phyloP scores from a whole-genome alignment of 2,329 filamentous ascomycete species.

The Pseudogymnoascus sp. region DNA sequence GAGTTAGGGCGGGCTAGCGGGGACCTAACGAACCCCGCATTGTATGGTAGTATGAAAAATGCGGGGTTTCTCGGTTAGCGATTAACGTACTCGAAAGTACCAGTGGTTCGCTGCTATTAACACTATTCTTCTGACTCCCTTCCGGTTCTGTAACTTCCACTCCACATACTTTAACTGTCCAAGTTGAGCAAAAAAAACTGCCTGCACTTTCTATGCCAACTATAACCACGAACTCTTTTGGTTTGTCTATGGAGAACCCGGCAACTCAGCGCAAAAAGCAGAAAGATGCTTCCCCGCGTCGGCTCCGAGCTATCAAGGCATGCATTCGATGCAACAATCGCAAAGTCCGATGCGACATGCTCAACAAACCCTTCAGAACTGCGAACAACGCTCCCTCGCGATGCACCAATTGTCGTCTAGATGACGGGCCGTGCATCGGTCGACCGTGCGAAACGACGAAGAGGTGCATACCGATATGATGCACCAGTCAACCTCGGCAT shows the following conservation, averaged over 20 bases:
- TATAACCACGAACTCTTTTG: too few relatives aligned
- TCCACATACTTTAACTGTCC: background rate
- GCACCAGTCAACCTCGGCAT: background rate
- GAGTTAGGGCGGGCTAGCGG: background rate
- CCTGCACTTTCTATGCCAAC: background rate
- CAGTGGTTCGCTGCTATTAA: background rate
- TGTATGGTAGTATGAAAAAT: background rate
- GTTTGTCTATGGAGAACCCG: background rate
- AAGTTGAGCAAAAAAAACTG: background rate
- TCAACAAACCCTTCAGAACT: background rate
- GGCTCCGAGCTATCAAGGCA: background rate
- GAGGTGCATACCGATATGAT: background rate
- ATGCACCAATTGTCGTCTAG: background rate
- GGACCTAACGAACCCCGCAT: background rate
- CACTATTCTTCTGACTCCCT: background rate
- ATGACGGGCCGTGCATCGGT: background rate
- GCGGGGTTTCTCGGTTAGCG: background rate
- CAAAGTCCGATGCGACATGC: background rate
- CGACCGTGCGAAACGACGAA: background rate
- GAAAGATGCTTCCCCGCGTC: background rate
- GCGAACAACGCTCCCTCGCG: background rate
- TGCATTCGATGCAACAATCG: background rate
- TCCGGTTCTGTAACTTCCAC: background rate
- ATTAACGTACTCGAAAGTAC: background rate
- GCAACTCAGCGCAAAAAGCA: background rate